Evolutionary conservation across 495 filamentous ascomycete species (phyloP), one percentile per base, ranked within the genome.

Genomic region (Oleoguttula mirabilis): DNA sequence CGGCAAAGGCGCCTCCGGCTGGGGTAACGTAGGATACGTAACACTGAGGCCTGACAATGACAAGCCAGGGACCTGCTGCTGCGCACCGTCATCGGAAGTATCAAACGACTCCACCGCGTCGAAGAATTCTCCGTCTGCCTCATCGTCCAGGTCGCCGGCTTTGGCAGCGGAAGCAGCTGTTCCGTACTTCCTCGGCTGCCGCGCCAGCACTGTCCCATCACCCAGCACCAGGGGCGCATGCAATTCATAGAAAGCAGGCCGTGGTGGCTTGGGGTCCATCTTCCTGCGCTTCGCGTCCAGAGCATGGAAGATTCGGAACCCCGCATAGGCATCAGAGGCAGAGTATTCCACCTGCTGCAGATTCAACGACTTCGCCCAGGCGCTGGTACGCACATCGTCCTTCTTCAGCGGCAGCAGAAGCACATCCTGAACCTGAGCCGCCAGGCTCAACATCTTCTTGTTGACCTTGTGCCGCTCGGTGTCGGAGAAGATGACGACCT

Each of bases 241-340:
- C 11, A 47, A 23, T 23, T 54, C 51, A 14, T 27, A 43, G 22
- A 47, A 43, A 11, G 47, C 51, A 11, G 51, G 51, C n/a, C 46
- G 27, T n/a, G 60, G 54, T 7, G 62, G 62, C 12, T 40, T 52
- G 7, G 62, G 62, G 19, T 51, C 42, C 39, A 65, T 43, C 32
- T 25, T 43, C 41, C 50, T 50, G 22, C 61, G 42, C 42, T 58
- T 61, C 14, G 41, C 48, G 32, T 65, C 60, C 12, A 65, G 51
- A 4, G 42, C 57, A 43, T 59, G 50, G 24, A 48, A 65, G 6
- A 65, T 45, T 19, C 49, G 50, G 12, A 60, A 53, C 3, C 60
- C 60, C 7, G 59, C 58, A 45, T 65, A 65, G 1, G 59, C 56
- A 45, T 65, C 61, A 12, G 56, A 54, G 24, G 59, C 60, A 6